Percentiles rank a stretch among this genome's conserved stretches.
These are phyloP conservation scores for Gaeumannomyces tritici DNA, from an alignment of 2,329 filamentous ascomycete genomes.

Conservation along the genomic window DNA sequence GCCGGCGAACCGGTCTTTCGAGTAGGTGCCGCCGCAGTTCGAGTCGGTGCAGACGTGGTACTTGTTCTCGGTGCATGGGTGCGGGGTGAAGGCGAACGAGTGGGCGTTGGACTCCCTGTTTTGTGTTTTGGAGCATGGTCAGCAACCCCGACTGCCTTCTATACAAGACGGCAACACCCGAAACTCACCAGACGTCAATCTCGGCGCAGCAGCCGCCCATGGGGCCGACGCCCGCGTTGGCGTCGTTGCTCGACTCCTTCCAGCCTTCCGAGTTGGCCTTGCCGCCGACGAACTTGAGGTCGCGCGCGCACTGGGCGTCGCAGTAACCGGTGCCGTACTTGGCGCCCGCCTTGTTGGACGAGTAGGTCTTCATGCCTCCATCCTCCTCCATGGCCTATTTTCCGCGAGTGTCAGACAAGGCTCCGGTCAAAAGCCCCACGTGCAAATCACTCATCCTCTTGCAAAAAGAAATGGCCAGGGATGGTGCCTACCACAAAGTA, in stretches of 20 bases:
- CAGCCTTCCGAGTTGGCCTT: constrained; percentile 30
- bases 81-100: constrained; percentile 48
- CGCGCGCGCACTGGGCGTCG: constrained; percentile 33
- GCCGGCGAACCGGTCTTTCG: constrained; percentile 25
- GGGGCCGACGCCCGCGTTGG: constrained; percentile 36
- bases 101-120: constrained; percentile 53
- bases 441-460: too few relatives aligned
- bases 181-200: constrained; percentile 49
- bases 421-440: too few relatives aligned
- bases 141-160: too few relatives aligned
- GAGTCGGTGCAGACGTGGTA: constrained; percentile 28
- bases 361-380: constrained; percentile 34
- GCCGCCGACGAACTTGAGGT: constrained; percentile 39
- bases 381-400: constrained; percentile 35
- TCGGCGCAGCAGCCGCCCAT: constrained; percentile 46
- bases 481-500: constrained; percentile 2
- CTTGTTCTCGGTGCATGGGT: constrained; percentile 39
- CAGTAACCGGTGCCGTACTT: constrained; percentile 47
- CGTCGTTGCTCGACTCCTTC: constrained; percentile 37
- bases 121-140: too few relatives aligned
- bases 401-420: constrained; percentile 5
- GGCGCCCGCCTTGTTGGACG: constrained; percentile 33
- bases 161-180: too few relatives aligned
- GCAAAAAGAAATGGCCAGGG: too few relatives aligned
- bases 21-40: constrained; percentile 38